These are phyloP conservation scores for Discostella stelligera DNA, from an alignment of 352 stramenopile species.

Conservation along the genomic window DNA sequence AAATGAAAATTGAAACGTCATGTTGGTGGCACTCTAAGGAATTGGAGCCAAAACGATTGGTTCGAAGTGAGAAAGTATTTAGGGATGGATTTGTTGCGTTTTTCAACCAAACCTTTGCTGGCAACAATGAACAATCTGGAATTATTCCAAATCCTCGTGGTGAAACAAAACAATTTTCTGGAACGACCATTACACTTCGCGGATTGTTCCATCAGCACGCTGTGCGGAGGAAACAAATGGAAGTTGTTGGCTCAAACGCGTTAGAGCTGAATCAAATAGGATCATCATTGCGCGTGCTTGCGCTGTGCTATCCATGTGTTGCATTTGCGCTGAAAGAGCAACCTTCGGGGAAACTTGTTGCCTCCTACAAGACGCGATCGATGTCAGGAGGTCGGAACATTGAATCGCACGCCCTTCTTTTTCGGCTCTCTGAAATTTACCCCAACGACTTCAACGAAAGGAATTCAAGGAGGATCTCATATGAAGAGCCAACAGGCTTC, in stretches of 20 bases:
- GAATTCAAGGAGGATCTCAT: conserved; percentile 20
- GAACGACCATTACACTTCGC: conserved; percentile 30
- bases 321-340: conserved; percentile 27
- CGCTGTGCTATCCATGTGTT: conserved; percentile 30
- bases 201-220: conserved; percentile 35
- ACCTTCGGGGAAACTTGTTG: conserved; percentile 29
- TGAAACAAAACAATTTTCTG: conserved; percentile 10
- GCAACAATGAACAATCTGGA: background rate
- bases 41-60: background rate
- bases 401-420: conserved; percentile 28
- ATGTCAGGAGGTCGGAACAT: conserved; percentile 44
- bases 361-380: conserved; percentile 9
- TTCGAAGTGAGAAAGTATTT: conserved; percentile 34
- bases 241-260: conserved; percentile 6
- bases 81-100: conserved; percentile 34
- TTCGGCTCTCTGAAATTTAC: conserved; percentile 26
- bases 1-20: conserved; percentile 44
- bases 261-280: conserved; percentile 24
- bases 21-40: conserved; percentile 3
- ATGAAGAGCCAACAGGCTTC: conserved; percentile 25
- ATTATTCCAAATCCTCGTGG: conserved; percentile 11
- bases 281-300: conserved; percentile 21
- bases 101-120: conserved; percentile 21
- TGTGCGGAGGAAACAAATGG: conserved; percentile 30
- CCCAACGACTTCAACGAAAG: conserved; percentile 14